Evolutionary conservation across 306 rosid species (phyloP), one percentile per base, ranked within the genome.

Genomic region (Citrullus mucosospermus): DNA sequence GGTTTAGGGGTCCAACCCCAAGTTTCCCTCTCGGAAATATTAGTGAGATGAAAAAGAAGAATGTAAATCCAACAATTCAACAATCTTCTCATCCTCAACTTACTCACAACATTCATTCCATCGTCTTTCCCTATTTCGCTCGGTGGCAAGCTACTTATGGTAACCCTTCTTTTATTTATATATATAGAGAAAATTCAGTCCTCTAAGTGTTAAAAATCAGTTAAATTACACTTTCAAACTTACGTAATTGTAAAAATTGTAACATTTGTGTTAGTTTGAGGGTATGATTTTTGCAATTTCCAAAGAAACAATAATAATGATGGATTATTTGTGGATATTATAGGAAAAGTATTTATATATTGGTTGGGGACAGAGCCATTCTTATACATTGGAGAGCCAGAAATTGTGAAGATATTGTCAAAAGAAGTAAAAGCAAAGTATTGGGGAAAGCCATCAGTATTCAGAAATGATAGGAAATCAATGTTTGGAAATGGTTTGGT

Each of bases 361-460:
- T 93, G 97, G 97, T 78, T 93, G 13, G 97, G 97, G 5, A 88
- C 96, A 43, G 96, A 93, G 78, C 96, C 97, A 5, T 93, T 93
- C 68, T 55, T 93, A 48, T 93, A 91, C 75, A 79, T 93, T 28
- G 93, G 91, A 17, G 92, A 93, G 1, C 90, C 97, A 13, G 92
- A 84, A 25, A 84, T 93, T 59, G 69, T 93, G 60, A 91, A 86
- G 73, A 89, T 84, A 73, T 76, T 93, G 88, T 91, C 96, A 1
- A 51, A 63, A 4, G 87, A 83, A 81, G 94, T 93, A 4, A 7
- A 85, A 55, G 96, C 89, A 0, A 91, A 88, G 83, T 79, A 80
- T 54, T 93, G 97, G 97, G 97, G 97, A 44, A 92, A 92, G 76
- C 97, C 97, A 0, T 76, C 73, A 6, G 93, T 92, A 77, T 92